phyloP scores from a whole-genome alignment of 495 filamentous ascomycete genomes.

The Xylaria castorea region DNA sequence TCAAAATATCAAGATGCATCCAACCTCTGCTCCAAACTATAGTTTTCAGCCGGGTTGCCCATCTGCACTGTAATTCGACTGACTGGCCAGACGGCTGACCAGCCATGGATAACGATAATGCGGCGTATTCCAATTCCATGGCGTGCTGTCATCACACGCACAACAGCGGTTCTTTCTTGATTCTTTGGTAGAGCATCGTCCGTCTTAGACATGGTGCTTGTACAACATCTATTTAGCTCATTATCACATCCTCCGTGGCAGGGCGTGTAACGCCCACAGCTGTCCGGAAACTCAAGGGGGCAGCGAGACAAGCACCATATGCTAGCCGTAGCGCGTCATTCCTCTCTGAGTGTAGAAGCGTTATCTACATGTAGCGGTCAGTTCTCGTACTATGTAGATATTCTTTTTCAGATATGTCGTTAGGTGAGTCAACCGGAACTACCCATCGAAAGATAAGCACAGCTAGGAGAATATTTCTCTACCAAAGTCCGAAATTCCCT shows the following conservation, averaged over 20 bases:
- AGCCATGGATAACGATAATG: background rate
- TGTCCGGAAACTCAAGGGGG: background rate
- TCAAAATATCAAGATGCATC: background rate
- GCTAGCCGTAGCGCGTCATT: background rate
- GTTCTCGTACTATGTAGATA: too few species aligned
- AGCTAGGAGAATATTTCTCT: background rate
- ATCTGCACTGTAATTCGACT: background rate
- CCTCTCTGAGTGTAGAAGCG: background rate
- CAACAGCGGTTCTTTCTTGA: background rate
- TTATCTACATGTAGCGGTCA: background rate
- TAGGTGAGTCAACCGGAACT: background rate
- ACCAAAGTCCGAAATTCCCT: background rate
- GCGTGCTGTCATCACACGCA: background rate
- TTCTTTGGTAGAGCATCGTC: background rate
- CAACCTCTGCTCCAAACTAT: background rate
- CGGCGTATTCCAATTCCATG: conserved; percentile 1
- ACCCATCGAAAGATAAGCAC: background rate
- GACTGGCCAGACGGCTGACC: background rate
- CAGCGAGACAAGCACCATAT: background rate
- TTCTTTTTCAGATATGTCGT: background rate
- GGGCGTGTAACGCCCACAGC: background rate
- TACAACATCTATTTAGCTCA: background rate
- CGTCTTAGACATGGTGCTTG: background rate
- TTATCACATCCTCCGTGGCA: background rate
- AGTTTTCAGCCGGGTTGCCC: background rate